Base-by-base conservation (phyloP, 495 filamentous ascomycete species). In the Talaromyces stipitatus region DNA sequence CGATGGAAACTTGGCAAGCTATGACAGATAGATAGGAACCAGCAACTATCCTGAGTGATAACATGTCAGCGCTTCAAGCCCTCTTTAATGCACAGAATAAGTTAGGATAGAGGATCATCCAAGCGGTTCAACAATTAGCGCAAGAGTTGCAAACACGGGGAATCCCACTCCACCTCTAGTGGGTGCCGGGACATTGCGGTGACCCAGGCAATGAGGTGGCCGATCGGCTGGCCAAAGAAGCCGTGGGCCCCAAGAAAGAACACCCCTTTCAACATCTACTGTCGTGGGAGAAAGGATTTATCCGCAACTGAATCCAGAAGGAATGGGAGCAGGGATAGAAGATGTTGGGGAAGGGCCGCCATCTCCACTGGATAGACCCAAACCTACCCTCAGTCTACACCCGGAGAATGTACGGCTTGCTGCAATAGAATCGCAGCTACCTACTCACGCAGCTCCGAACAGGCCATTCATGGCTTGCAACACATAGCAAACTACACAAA, bases 101-200 rank as follows among this genome's bases (percentile, higher is more conserved):
- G 28, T 65, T 61, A 26, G 59, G 60, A 22, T 57, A 67, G 51
- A 47, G 23, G 9, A 63, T 67, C 30, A 28, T 63, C 22, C 55
- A 65, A 7, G 58, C 51, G 10, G 58, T 60, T 18, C 32, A 11
- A n/a, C 51, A 63, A 23, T 29, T 50, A 48, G 61, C 51, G 12
- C 30, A 7, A 3, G 55, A 63, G 24, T 27, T 61, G 29, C 46
- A 61, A 50, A 14, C 51, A 22, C 36, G 50, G 14, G 52, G 61
- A 14, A 58, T n/a, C n/a, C n/a, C n/a, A 29, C 28, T 29, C 28
- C 28, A 29, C 28, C 9, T 6, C n/a, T n/a, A n/a, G n/a, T n/a
- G n/a, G n/a, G n/a, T n/a, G n/a, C n/a, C n/a, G n/a, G n/a, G n/a
- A n/a, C n/a, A n/a, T n/a, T n/a, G n/a, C n/a, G n/a, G n/a, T n/a